Evolutionary conservation across 2,329 filamentous ascomycete genomes (phyloP).

Genomic region (Eurotiales sp.): DNA sequence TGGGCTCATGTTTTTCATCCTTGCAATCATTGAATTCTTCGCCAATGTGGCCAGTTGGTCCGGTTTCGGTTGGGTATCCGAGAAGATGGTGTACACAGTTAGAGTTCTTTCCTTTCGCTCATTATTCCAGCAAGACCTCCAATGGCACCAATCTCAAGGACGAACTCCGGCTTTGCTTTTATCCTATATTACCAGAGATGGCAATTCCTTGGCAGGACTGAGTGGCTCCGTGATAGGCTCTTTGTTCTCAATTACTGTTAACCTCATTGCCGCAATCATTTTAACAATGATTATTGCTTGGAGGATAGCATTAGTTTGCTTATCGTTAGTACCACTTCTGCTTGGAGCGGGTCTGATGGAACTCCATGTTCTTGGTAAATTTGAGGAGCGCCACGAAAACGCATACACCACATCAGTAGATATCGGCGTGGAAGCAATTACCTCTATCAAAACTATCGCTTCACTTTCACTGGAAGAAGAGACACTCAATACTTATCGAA

Average conservation of each 20-base stretch:
- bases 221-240: conserved; percentile 69
- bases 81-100: conserved; percentile 62
- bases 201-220: conserved; percentile 63
- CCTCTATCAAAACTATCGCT: conserved; percentile 51
- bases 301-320: conserved; percentile 70
- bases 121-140: conserved; percentile 61
- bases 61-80: conserved; percentile 56
- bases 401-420: conserved; percentile 50
- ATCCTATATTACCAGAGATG: conserved; percentile 66
- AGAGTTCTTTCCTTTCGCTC: conserved; percentile 63
- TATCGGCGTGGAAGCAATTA: conserved; percentile 51
- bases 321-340: conserved; percentile 65
- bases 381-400: conserved; percentile 53
- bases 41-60: conserved; percentile 60
- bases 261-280: conserved; percentile 64
- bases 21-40: conserved; percentile 58
- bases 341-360: conserved; percentile 68
- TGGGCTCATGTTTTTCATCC: conserved; percentile 57
- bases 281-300: conserved; percentile 69
- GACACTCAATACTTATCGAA: conserved; percentile 43
- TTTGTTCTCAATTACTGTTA: conserved; percentile 63
- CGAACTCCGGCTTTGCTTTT: conserved; percentile 61
- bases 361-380: conserved; percentile 56
- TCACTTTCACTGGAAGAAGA: conserved; percentile 51
- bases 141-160: conserved; percentile 66